phyloP scores from a whole-genome alignment of 2,329 filamentous ascomycete species.

The Colletotrichum euphorbiae region DNA sequence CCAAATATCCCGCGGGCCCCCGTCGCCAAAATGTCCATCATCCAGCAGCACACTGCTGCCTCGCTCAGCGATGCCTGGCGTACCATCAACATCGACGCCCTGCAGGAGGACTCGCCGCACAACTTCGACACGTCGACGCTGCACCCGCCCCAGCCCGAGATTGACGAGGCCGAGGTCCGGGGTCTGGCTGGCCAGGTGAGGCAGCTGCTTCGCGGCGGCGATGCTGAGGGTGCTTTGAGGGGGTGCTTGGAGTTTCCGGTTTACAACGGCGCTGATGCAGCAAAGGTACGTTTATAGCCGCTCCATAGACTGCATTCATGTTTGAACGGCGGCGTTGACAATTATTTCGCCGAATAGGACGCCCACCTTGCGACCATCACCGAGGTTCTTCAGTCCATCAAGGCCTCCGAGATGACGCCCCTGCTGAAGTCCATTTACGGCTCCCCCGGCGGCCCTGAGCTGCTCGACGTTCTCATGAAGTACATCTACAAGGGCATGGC shows the following conservation, averaged over 20 bases:
- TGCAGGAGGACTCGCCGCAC: conserved; percentile 87
- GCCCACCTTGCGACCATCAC: conserved; percentile 87
- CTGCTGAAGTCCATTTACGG: conserved; percentile 85
- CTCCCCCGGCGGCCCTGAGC: conserved; percentile 83
- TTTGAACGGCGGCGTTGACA: background rate
- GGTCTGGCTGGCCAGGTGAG: conserved; percentile 83
- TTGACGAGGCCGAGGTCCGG: conserved; percentile 82
- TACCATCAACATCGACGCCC: conserved; percentile 93
- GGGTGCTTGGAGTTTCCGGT: conserved; percentile 88
- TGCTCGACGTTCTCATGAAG: conserved; percentile 95
- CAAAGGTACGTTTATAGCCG: conserved; percentile 61
- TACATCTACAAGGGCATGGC: conserved; percentile 97
- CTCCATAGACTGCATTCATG: background rate
- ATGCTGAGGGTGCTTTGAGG: conserved; percentile 86
- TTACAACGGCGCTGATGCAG: conserved; percentile 70
- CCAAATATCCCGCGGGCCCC: background rate
- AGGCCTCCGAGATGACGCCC: conserved; percentile 93
- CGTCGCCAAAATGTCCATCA: conserved; percentile 68
- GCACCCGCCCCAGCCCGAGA: conserved; percentile 79
- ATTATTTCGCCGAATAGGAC: conserved; percentile 65
- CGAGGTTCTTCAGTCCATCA: conserved; percentile 95
- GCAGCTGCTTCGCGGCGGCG: conserved; percentile 87
- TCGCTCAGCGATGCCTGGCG: conserved; percentile 77
- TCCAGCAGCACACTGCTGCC: conserved; percentile 71
- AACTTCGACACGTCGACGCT: conserved; percentile 94